Percentiles rank a stretch among this genome's conserved stretches.
These are phyloP conservation scores for Lepidium aucheri DNA, from an alignment of 345 rosid species.

Conservation along the genomic window DNA sequence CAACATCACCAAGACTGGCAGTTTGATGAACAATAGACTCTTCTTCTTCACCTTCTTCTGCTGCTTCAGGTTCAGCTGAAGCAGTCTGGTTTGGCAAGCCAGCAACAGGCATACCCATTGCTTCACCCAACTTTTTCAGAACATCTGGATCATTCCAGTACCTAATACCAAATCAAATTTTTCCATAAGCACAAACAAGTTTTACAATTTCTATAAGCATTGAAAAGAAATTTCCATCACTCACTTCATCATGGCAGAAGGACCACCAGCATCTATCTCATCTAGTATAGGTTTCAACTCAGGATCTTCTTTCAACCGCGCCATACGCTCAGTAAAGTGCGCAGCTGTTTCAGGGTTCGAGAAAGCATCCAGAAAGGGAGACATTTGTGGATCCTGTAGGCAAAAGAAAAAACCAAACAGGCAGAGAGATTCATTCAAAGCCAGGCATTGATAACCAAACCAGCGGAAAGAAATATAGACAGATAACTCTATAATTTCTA, in stretches of 20 bases:
- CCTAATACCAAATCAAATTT: slow-evolving; percentile 32
- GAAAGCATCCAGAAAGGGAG: slow-evolving; percentile 79
- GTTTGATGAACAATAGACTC: slow-evolving; percentile 85
- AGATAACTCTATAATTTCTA: not conserved
- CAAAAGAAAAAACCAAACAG: not conserved
- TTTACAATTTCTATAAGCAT: not conserved
- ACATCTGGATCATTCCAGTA: slow-evolving; percentile 96
- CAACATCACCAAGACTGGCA: slow-evolving; percentile 95
- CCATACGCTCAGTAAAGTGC: slow-evolving; percentile 85
- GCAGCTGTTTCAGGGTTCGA: slow-evolving; percentile 74
- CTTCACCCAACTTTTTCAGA: slow-evolving; percentile 89
- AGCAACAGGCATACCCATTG: slow-evolving; percentile 80
- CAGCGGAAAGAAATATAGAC: not conserved
- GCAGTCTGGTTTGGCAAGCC: slow-evolving; percentile 47
- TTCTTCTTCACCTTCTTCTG: slow-evolving; percentile 74
- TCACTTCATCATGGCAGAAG: slow-evolving; percentile 94
- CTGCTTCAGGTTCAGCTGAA: slow-evolving; percentile 59
- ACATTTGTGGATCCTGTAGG: slow-evolving; percentile 89
- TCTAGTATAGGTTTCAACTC: slow-evolving; percentile 79
- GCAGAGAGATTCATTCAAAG: not conserved
- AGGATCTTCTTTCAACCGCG: slow-evolving; percentile 77
- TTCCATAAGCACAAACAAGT: not conserved
- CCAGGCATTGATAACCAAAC: not conserved
- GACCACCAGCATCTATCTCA: slow-evolving; percentile 89
- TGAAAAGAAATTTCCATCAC: not conserved